A percentile compares a stretch with the other conserved stretches of the same genome.
Conservation (phyloP, 345 rosid genomes). For the sweet orange (Citrus sinensis) region DVS_A1.0 CM039166.1:12814001-12814500, state of each 20-base stretch:
- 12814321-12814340: conserved; percentile 7
- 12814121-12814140: conserved; percentile 89
- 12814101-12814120: conserved; percentile 89
- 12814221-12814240: not conserved
- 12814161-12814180: conserved; percentile 43
- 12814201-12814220: not conserved
- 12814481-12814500: conserved; percentile 5
- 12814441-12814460: not conserved
- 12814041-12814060: not conserved
- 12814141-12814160: conserved; percentile 73
- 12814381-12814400: not conserved
- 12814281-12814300: conserved; percentile 85
- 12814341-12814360: not conserved
- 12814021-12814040: not conserved
- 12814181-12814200: not conserved
- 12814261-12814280: conserved; percentile 82
- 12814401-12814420: conserved; percentile 9
- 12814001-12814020: not conserved
- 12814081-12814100: conserved; percentile 64
- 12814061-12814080: conserved; percentile 92
- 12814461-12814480: not conserved
- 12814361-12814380: conserved; percentile 4
- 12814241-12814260: not conserved
- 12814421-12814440: conserved; percentile 10
- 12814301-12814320: conserved; percentile 52